phyloP scores from a whole-genome alignment of 2,329 filamentous ascomycete genomes.

The Hypoxylon sp. region DNA sequence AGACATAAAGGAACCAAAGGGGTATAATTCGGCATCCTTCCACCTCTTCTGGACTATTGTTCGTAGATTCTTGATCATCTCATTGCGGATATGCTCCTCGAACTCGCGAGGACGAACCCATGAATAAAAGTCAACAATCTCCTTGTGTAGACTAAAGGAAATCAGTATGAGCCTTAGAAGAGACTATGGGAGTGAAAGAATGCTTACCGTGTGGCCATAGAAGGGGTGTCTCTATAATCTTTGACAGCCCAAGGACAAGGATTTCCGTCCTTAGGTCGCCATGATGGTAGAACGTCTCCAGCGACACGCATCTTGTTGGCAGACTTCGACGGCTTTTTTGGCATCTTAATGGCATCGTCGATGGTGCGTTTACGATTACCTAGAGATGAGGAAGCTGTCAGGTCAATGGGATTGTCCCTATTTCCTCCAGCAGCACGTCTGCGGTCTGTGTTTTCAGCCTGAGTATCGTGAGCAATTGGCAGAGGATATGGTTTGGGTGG shows the following conservation, averaged over 20 bases:
- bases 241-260: conserved; percentile 74
- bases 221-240: conserved; percentile 68
- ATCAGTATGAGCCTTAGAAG: conserved; percentile 22
- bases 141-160: conserved; percentile 80
- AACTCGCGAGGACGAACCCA: conserved; percentile 83
- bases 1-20: conserved; percentile 96
- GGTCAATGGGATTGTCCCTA: conserved; percentile 48
- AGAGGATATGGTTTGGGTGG: conserved; percentile 39
- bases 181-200: neutral
- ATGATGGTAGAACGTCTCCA: conserved; percentile 67
- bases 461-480: conserved; percentile 4
- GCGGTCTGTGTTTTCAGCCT: conserved; percentile 21
- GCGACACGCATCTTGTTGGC: conserved; percentile 64
- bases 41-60: conserved; percentile 70
- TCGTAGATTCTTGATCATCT: conserved; percentile 79
- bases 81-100: conserved; percentile 81
- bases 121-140: conserved; percentile 90
- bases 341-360: conserved; percentile 76
- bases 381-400: conserved; percentile 63
- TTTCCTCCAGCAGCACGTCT: conserved; percentile 29
- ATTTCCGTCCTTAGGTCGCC: conserved; percentile 64
- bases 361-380: conserved; percentile 82
- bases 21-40: conserved; percentile 73
- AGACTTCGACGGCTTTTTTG: conserved; percentile 68
- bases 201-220: conserved; percentile 70